Base-by-base conservation (phyloP, 306 rosid species). In the Prunus campanulata region DNA sequence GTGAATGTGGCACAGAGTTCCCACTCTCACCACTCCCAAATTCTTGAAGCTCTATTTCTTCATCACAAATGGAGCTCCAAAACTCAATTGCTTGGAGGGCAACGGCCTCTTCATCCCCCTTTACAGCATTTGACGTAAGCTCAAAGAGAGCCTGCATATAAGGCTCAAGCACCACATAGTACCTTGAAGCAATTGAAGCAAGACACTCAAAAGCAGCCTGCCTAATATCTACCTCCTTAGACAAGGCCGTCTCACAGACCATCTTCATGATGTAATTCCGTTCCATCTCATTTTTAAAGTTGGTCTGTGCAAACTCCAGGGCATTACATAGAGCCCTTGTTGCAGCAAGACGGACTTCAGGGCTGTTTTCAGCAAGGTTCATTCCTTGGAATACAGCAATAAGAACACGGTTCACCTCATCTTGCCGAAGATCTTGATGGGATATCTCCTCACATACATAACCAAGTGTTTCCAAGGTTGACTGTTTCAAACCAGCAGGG, bases 181-280 rank as follows among this genome's bases (percentile, higher is more conserved):
- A 82, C 13, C 73, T 82, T 20, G 82, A 78, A 7, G 85, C 85
- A 35, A 82, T 82, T 11, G 85, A 82, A 60, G 76, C 85, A 51
- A 82, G 82, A 70, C 85, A 82, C 76, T 82, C 85, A 78, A 77
- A 82, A 66, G 82, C 85, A 62, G 61, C 79, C 79, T 82, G 82
- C 66, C 85, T 63, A 48, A 82, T 57, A 68, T 82, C 79, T 15
- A 60, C 78, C 66, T 82, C 85, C 62, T 77, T 77, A 18, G 85
- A 82, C 78, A 82, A 60, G 30, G 85, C 79, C 2, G 85, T 59
- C 66, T 77, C 82, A 18, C 79, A 82, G 9, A 82, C 82, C 72
- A 78, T 66, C 78, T 67, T 78, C 85, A 82, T 82, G 69, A 82
- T 82, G 48, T 48, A 77, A 68, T 68, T 74, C 59, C 85, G 67